Conservation (phyloP, 305 asterid genomes). For the Solanum hybrid region DNA sequence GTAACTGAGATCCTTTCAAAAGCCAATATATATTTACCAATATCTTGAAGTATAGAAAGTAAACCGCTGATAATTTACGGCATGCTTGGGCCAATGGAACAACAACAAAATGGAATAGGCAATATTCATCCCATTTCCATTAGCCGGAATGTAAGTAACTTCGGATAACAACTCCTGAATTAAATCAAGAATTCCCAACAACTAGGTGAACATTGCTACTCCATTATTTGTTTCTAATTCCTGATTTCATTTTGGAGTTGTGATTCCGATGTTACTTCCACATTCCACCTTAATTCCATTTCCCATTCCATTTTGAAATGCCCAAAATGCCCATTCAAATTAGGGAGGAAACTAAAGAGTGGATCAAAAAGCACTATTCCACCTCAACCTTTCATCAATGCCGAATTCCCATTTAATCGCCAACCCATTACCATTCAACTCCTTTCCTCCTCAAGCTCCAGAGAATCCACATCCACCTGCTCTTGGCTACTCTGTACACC, state of each 20-base stretch:
- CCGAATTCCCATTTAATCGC: background rate
- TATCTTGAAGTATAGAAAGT: background rate
- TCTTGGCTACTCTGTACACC: background rate
- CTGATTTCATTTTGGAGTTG: background rate
- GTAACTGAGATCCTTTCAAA: background rate
- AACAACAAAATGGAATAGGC: background rate
- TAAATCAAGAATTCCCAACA: background rate
- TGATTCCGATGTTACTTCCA: background rate
- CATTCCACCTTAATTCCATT: background rate
- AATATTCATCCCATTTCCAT: background rate
- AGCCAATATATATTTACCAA: background rate
- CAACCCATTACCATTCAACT: background rate
- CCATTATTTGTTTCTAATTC: background rate
- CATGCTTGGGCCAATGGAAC: background rate
- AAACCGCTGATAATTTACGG: background rate
- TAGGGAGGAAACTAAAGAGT: background rate
- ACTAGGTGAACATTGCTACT: background rate
- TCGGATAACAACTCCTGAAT: background rate
- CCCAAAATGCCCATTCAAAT: background rate
- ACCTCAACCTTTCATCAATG: background rate
- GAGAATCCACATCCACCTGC: background rate
- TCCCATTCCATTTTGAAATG: background rate
- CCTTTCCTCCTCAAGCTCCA: background rate
- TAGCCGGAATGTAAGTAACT: background rate
- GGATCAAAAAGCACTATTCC: background rate